phyloP scores from a whole-genome alignment of 179 eudicot species.

The Pouteria campechiana region DNA sequence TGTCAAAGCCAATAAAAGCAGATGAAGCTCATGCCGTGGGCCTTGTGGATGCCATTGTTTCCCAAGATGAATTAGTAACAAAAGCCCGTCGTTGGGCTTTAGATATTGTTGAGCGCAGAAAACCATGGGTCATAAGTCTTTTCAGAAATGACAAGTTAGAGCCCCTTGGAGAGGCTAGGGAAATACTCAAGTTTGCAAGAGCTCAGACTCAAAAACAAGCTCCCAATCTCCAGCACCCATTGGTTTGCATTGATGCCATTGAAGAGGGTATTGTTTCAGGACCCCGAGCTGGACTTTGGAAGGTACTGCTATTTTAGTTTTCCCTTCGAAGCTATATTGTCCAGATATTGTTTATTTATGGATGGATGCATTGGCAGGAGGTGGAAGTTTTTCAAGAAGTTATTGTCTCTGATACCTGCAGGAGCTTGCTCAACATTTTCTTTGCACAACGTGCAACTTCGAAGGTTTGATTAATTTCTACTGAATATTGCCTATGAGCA shows the following conservation, averaged over 20 bases:
- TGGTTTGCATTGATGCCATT: slow-evolving; percentile 74
- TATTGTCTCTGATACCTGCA: slow-evolving; percentile 31
- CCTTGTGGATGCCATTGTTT: slow-evolving; percentile 81
- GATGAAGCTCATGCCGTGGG: slow-evolving; percentile 77
- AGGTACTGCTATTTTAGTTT: slow-evolving; percentile 28
- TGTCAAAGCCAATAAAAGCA: slow-evolving; percentile 68
- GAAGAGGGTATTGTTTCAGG: slow-evolving; percentile 84
- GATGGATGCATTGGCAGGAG: slow-evolving; percentile 30
- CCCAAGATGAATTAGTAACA: slow-evolving; percentile 48
- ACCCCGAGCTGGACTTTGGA: slow-evolving; percentile 81
- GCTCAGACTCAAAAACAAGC: slow-evolving; percentile 68
- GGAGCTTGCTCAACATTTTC: slow-evolving; percentile 38
- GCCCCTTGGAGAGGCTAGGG: slow-evolving; percentile 87
- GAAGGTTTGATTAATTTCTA: slow-evolving; percentile 17
- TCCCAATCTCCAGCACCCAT: slow-evolving; percentile 77
- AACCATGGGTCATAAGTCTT: slow-evolving; percentile 74
- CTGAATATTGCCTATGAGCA: too few species aligned
- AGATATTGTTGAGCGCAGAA: slow-evolving; percentile 65
- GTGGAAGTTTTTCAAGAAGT: slow-evolving; percentile 29
- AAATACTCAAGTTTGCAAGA: slow-evolving; percentile 78
- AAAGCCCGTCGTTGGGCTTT: slow-evolving; percentile 85
- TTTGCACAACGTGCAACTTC: slow-evolving; percentile 46
- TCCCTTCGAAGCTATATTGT: too few species aligned
- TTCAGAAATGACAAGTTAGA: slow-evolving; percentile 75
- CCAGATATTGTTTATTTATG: too few species aligned